Conservation (phyloP, 441 rosid species). For the Gossypium davidsonii region DNA sequence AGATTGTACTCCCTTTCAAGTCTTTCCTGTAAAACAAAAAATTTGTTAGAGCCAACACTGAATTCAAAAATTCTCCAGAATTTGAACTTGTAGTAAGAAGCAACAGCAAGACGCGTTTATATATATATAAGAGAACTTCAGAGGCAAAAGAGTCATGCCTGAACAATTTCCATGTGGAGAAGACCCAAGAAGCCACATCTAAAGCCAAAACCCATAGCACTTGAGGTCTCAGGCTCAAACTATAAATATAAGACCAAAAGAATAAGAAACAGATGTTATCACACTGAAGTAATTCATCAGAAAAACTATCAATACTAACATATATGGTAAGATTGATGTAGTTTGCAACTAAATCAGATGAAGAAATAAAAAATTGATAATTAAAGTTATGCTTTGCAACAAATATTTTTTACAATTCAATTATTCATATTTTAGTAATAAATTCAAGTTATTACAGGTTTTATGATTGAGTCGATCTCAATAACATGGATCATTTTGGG, state of each 20-base stretch:
- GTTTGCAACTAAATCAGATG: background rate
- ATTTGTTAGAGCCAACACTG: conserved; percentile 5
- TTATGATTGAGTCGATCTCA: too few relatives aligned
- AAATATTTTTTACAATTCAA: too few relatives aligned
- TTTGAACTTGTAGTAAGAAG: background rate
- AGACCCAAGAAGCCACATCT: conserved; percentile 98
- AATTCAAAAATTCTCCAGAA: conserved; percentile 10
- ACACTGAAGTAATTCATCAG: background rate
- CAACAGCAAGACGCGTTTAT: background rate
- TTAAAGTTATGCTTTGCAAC: too few relatives aligned
- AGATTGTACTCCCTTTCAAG: conserved; percentile 96
- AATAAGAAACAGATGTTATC: background rate
- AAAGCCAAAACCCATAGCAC: conserved; percentile 98
- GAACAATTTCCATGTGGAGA: conserved; percentile 99
- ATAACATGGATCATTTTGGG: too few relatives aligned
- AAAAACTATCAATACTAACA: background rate
- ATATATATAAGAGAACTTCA: conserved; percentile 6
- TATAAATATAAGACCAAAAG: conserved; percentile 32
- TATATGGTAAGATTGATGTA: background rate
- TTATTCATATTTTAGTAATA: too few relatives aligned
- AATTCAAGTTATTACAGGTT: too few relatives aligned
- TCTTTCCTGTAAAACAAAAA: conserved; percentile 66
- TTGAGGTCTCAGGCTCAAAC: conserved; percentile 98
- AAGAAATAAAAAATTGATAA: too few relatives aligned
- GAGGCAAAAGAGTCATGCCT: conserved; percentile 40